Conservation (phyloP, 257 asterid species). For the Lithospermum erythrorhizon region DNA sequence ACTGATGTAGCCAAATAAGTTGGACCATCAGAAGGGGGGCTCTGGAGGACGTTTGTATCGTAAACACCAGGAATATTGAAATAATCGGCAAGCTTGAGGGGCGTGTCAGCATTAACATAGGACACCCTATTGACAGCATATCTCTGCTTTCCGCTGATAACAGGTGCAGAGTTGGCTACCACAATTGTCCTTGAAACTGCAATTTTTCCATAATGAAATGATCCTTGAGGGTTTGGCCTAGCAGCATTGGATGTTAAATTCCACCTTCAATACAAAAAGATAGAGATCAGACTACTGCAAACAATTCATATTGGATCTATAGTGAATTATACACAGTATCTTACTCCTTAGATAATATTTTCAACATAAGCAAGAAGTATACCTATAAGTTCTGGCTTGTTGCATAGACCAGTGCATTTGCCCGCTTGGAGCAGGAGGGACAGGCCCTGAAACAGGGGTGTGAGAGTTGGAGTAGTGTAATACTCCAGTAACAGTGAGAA, state of each 20-base stretch:
- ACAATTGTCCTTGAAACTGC: slow-evolving; percentile 50
- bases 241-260: slow-evolving; percentile 94
- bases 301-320: too few species aligned
- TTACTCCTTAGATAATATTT: too few species aligned
- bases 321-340: too few species aligned
- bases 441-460: slow-evolving; percentile 49
- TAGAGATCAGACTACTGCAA: not conserved
- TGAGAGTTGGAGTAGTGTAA: slow-evolving; percentile 64
- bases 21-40: slow-evolving; percentile 41
- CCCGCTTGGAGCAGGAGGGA: slow-evolving; percentile 50
- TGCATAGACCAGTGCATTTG: slow-evolving; percentile 56
- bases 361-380: not conserved
- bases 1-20: slow-evolving; percentile 47
- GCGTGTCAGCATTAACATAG: slow-evolving; percentile 61
- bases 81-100: slow-evolving; percentile 85
- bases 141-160: slow-evolving; percentile 67
- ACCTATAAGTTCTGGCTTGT: slow-evolving; percentile 89
- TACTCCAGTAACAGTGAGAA: slow-evolving; percentile 40
- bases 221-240: slow-evolving; percentile 97
- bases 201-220: slow-evolving; percentile 81
- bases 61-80: slow-evolving; percentile 86
- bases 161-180: slow-evolving; percentile 62
- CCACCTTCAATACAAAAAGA: slow-evolving; percentile 48
- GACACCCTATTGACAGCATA: slow-evolving; percentile 77
- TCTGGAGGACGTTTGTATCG: slow-evolving; percentile 46